Conservation (phyloP, 2,329 filamentous ascomycete genomes). For the Golovinomyces cichoracearum region DNA sequence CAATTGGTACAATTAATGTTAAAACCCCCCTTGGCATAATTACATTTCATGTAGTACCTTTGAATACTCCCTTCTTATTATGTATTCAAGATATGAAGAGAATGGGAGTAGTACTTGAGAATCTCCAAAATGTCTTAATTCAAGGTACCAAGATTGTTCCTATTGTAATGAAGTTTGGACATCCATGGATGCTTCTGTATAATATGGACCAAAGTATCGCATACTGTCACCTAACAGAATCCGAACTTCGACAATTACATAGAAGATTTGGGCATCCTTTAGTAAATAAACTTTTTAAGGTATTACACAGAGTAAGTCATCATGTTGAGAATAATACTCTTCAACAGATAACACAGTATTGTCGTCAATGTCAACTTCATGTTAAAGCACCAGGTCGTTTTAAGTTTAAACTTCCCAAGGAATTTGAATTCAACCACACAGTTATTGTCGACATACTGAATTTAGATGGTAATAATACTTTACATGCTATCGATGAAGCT, state of each 20-base stretch:
- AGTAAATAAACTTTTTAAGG: neutral
- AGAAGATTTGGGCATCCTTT: neutral
- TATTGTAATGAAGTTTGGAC: neutral
- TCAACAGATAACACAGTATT: neutral
- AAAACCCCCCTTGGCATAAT: neutral
- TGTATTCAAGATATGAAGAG: slow-evolving; percentile 1
- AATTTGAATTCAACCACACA: slow-evolving; percentile 2
- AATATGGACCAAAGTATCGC: neutral
- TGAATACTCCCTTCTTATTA: neutral
- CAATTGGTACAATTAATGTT: neutral
- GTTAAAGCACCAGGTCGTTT: neutral
- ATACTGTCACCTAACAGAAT: neutral
- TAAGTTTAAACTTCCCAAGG: neutral
- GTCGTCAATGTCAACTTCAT: neutral
- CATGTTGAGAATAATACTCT: neutral
- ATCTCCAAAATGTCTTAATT: neutral
- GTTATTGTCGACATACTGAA: slow-evolving; percentile 2
- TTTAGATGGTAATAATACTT: neutral
- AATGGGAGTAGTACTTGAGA: neutral
- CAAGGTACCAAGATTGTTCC: neutral
- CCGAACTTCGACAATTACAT: neutral
- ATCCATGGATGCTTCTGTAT: neutral
- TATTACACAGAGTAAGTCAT: neutral
- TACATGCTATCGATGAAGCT: slow-evolving; percentile 1
- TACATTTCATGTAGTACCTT: neutral